Percentiles rank a stretch among this genome's conserved stretches.
phyloP scores from a whole-genome alignment of 352 stramenopile genomes.

The Phytophthora capsici region DNA sequence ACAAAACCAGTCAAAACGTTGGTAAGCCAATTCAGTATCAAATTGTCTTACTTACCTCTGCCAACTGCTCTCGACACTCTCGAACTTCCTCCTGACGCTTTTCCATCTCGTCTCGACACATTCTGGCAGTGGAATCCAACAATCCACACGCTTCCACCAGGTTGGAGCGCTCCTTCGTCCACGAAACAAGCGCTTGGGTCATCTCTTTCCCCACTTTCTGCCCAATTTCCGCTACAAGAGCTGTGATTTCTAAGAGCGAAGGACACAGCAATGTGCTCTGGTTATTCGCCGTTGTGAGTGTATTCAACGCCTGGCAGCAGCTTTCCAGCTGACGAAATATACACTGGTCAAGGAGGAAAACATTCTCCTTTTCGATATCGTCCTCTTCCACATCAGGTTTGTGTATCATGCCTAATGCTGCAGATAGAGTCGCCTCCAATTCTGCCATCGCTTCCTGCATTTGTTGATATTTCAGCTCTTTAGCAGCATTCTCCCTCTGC shows the following conservation, averaged over 20 bases:
- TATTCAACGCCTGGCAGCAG: conserved; percentile 32
- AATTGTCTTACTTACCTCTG: conserved; percentile 27
- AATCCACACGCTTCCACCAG: conserved; percentile 26
- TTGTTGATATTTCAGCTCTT: conserved; percentile 24
- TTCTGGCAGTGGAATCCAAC: conserved; percentile 38
- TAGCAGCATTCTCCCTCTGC: conserved; percentile 13
- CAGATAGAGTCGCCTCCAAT: conserved; percentile 42
- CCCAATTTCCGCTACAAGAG: conserved; percentile 5
- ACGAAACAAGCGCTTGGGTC: too few species aligned
- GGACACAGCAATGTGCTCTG: conserved; percentile 17
- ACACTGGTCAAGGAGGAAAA: conserved; percentile 20
- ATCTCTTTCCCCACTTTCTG: too few species aligned
- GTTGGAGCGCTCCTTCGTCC: too few species aligned
- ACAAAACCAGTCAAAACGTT: conserved; percentile 2
- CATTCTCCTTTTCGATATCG: background rate
- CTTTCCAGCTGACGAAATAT: conserved; percentile 20
- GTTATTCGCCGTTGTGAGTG: conserved; percentile 8
- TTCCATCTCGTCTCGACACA: conserved; percentile 49
- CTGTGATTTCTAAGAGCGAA: conserved; percentile 18
- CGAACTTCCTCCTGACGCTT: conserved; percentile 39
- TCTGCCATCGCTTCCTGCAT: conserved; percentile 41
- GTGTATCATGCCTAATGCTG: conserved; percentile 18
- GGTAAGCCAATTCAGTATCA: background rate
- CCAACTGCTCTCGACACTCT: conserved; percentile 30
- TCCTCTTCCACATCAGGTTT: background rate